These are phyloP conservation scores for Diplogelasinospora grovesii DNA, from an alignment of 495 filamentous ascomycete species.

Conservation along the genomic window DNA sequence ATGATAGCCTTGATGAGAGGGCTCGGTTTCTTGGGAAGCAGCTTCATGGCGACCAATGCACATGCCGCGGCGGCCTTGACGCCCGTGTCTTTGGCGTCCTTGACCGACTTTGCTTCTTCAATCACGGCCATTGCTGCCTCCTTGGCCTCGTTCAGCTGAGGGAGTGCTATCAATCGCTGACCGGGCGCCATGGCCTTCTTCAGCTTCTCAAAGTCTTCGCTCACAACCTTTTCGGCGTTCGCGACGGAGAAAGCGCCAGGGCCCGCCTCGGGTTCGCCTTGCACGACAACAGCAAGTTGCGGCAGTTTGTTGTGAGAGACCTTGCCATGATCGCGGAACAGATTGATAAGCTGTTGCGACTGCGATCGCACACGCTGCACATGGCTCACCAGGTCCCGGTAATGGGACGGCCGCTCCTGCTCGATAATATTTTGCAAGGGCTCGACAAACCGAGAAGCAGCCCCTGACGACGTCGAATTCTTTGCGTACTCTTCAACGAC, in stretches of 20 bases:
- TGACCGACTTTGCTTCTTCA: constrained; percentile 66
- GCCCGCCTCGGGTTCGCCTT: constrained; percentile 84
- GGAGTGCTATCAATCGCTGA: constrained; percentile 69
- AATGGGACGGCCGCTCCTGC: constrained; percentile 68
- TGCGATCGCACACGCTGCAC: constrained; percentile 83
- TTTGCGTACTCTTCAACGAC: constrained; percentile 85
- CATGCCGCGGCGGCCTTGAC: constrained; percentile 80
- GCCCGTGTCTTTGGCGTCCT: constrained; percentile 77
- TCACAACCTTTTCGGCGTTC: constrained; percentile 79
- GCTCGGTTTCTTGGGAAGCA: constrained; percentile 84
- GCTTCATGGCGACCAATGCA: constrained; percentile 76
- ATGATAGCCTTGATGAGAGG: constrained; percentile 90
- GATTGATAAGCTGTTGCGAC: constrained; percentile 79
- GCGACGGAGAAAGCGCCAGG: constrained; percentile 83
- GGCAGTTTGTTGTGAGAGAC: constrained; percentile 68
- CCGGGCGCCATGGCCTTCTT: constrained; percentile 79
- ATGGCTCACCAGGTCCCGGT: constrained; percentile 81
- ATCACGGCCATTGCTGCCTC: constrained; percentile 62
- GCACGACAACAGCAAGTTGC: constrained; percentile 75
- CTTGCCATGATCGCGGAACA: constrained; percentile 81
- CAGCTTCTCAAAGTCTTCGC: constrained; percentile 74
- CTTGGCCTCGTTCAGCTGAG: constrained; percentile 68
- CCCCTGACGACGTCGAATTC: constrained; percentile 34
- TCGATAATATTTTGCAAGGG: constrained; percentile 69
- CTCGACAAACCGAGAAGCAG: constrained; percentile 42